Evolutionary conservation across 2,329 filamentous ascomycete genomes (phyloP), one percentile per base, ranked within the genome.

Genomic region (Microdochium bolleyi): DNA sequence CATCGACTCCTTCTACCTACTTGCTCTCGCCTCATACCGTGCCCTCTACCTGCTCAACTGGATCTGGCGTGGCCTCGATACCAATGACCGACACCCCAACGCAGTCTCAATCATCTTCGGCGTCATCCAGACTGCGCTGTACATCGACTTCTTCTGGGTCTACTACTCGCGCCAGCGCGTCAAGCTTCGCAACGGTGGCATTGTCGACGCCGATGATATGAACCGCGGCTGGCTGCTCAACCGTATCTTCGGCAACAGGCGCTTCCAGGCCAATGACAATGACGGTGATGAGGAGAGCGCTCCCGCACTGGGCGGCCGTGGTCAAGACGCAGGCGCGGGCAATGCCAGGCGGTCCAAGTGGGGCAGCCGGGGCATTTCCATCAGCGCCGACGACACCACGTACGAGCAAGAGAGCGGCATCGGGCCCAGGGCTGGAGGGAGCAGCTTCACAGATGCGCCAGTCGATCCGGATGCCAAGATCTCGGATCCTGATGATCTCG

Each of bases 81-180:
- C 76, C 10, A 73, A 76, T 27, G 79, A 82, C 60, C 67, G 73
- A 44, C 73, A 76, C 57, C 83, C 84, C 55, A 86, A 92, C 61
- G 77, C 83, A 3, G 82, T 92, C 10, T 85, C 88, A 8, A 82
- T 94, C 65, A 81, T 95, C 56, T 96, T 95, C 63, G 92, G 92
- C 53, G 73, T 95, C 55, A 76, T 97, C 24, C 92, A 97, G 73
- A 96, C 91, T 0, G 84, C 87, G 1, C 82, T 96, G 46, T 96
- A 96, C 69, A 67, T 92, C 60, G 92, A 97, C 70, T 97, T 97
- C 66, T 91, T 90, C 34, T 96, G 92, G 91, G 91, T 97, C 1
- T 97, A 97, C 76, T 96, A 89, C 74, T 88, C 87, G 11, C 82
- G 92, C 57, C 92, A 96, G 73, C 83, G 92, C 53, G 91, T 97